Evolutionary conservation across 2,329 filamentous ascomycete genomes (phyloP).

Genomic region (Cytospora leucostoma): DNA sequence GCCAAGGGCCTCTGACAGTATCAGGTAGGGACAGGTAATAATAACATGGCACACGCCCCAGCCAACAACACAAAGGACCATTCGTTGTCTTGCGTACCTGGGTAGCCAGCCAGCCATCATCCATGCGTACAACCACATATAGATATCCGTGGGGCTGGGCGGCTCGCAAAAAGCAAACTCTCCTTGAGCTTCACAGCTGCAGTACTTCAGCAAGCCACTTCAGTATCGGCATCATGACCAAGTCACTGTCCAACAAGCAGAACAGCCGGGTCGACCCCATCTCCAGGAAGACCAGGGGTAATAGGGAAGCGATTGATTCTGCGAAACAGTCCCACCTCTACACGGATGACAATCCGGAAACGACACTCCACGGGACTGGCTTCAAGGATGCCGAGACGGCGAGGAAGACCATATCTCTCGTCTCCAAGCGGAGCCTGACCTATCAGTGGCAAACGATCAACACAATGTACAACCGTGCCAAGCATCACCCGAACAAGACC

Average conservation of each 20-base stretch:
- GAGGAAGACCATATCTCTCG: slow-evolving; percentile 24
- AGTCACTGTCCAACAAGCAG: slow-evolving; percentile 21
- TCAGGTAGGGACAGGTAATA: neutral
- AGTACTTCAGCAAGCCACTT: neutral
- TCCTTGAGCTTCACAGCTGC: neutral
- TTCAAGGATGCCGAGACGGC: slow-evolving; percentile 27
- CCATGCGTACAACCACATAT: neutral
- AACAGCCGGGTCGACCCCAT: slow-evolving; percentile 24
- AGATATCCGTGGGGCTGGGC: neutral
- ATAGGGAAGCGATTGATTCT: slow-evolving; percentile 4
- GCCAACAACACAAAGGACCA: slow-evolving; percentile 7
- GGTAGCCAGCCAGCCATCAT: neutral
- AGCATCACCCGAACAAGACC: slow-evolving; percentile 27
- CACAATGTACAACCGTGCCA: slow-evolving; percentile 28
- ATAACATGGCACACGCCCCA: neutral
- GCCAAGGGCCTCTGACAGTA: neutral
- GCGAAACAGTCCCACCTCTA: slow-evolving; percentile 24
- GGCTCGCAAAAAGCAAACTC: neutral
- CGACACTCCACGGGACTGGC: slow-evolving; percentile 22
- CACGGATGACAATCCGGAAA: slow-evolving; percentile 26
- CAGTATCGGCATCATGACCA: slow-evolving; percentile 16
- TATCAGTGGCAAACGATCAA: slow-evolving; percentile 28
- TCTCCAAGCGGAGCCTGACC: slow-evolving; percentile 21
- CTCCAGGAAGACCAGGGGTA: slow-evolving; percentile 19
- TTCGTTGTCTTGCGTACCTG: slow-evolving; percentile 5